Base-by-base conservation (phyloP, 148 eudicot species). In the Talinum fruticosum region DNA sequence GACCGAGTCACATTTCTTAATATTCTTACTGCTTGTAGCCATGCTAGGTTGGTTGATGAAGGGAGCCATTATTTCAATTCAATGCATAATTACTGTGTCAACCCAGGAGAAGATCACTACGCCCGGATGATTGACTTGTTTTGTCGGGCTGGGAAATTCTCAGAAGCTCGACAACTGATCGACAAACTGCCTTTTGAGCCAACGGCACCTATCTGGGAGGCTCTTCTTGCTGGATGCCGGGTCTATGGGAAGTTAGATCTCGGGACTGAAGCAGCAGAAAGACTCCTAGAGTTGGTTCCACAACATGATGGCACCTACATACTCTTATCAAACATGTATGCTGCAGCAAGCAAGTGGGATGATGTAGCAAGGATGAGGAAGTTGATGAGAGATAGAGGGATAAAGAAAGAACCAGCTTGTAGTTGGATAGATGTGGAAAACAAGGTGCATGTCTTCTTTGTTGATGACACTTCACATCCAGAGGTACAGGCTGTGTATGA, bases 361-460 rank as follows among this genome's bases (percentile, higher is more conserved):
- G 86, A 85, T 61, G 85, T 83, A 69, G 89, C 89, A 2, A 83
- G 75, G 79, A 87, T 89, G 23, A 81, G 93, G 65, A 78, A 80
- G 69, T 79, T 88, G 78, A 89, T 89, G 90, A 78, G 86, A 85
- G 90, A 88, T 30, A 78, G 85, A 84, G 90, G 93, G 33, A 90
- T 89, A 78, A 89, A 88, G 78, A 89, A 89, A 75, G 90, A 87
- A 80, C 93, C 90, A n/a, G 93, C 89, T 45, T 89, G 90, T 85
- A 89, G 93, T 74, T 89, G 93, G 93, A 81, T 89, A 28, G 89
- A 88, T 76, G 88, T 88, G 30, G 89, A 86, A n/a, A 89, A 77
- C 76, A 88, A 79, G 51, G 89, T 87, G 4, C 82, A 89, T 51
- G 89, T 87, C 44, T 89, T 89, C 77, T 86, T 89, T 83, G 93